phyloP scores from a whole-genome alignment of 495 filamentous ascomycete genomes.

The Penicillium longicatenatum region DNA sequence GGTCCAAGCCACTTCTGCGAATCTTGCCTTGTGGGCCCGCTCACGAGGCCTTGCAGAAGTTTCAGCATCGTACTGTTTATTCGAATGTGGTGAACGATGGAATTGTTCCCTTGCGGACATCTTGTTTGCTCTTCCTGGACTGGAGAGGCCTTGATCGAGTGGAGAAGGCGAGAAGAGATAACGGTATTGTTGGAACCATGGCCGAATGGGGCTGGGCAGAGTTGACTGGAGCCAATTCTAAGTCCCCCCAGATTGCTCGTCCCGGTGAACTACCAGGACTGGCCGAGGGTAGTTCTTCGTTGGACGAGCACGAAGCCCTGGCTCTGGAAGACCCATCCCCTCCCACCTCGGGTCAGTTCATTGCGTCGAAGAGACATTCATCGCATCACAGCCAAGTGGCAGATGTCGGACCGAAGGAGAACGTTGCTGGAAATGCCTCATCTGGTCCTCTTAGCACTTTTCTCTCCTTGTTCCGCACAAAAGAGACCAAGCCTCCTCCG shows the following conservation, averaged over 20 bases:
- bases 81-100: conserved; percentile 99
- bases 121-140: conserved; percentile 94
- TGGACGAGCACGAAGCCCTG: conserved; percentile 7
- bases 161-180: conserved; percentile 91
- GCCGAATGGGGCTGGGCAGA: conserved; percentile 95
- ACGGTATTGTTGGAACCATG: conserved; percentile 86
- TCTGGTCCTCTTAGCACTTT: conserved; percentile 58
- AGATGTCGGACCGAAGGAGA: conserved; percentile 14
- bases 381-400: conserved; percentile 9
- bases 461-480: conserved; percentile 64
- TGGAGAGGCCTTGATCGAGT: conserved; percentile 93
- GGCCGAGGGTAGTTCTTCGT: conserved; percentile 19
- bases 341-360: conserved; percentile 26
- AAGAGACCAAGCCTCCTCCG: conserved; percentile 31
- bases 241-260: conserved; percentile 44
- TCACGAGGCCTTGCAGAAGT: conserved; percentile 81
- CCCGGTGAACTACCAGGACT: conserved; percentile 28
- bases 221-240: conserved; percentile 78
- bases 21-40: conserved; percentile 93
- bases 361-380: conserved; percentile 8
- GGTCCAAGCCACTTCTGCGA: conserved; percentile 84
- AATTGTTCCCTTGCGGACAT: conserved; percentile 92
- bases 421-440: conserved; percentile 20
- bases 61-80: conserved; percentile 89
- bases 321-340: conserved; percentile 12